Evolutionary conservation across 1,284 basidiomycete species (phyloP), one percentile per base, ranked within the genome.

Genomic region (Ceratobasidium sp.): DNA sequence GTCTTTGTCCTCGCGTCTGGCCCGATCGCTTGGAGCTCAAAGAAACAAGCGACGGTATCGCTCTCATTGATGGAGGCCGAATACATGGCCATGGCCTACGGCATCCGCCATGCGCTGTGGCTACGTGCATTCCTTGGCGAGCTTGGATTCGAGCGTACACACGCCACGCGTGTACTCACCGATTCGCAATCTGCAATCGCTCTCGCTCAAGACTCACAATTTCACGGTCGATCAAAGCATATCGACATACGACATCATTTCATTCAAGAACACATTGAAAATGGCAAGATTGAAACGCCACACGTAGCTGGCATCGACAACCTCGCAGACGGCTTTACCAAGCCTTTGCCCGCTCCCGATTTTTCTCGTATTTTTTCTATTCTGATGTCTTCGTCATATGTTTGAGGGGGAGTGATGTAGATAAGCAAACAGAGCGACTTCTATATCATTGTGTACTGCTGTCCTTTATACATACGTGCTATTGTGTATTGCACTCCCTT

Each of bases 11-110:
- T 85, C 18, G 81, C 81, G 23, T 82, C 82, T 3, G 84, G 83
- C 13, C 72, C 83, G 1, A 80, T 89, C 46, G 83, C 84, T 2
- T 89, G 87, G 87, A 77, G 77, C 18, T 86, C 86, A 0, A 83
- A 84, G 55, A 84, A 86, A 51, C 88, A 89, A 79, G 60, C 78
- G 1, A 83, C 84, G 0, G 83, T 86, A 6, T 82, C 86, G 1
- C 77, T 80, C 1, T 89, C 86, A 0, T 85, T 85, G 0, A 82
- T 82, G 1, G 87, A 88, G 64, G 84, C 89, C 10, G 84, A 86
- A 80, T 86, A 84, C 68, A 81, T 84, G 51, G 85, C 84, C 0
- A 51, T 82, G 5, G 70, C 82, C 10, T 82, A 84, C 39, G 81
- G 83, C 1, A 78, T 80, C 0, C 81, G 79, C 15, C 84, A 86